Evolutionary conservation across 257 asterid species (phyloP).

Genomic region (Datura wrightii): DNA sequence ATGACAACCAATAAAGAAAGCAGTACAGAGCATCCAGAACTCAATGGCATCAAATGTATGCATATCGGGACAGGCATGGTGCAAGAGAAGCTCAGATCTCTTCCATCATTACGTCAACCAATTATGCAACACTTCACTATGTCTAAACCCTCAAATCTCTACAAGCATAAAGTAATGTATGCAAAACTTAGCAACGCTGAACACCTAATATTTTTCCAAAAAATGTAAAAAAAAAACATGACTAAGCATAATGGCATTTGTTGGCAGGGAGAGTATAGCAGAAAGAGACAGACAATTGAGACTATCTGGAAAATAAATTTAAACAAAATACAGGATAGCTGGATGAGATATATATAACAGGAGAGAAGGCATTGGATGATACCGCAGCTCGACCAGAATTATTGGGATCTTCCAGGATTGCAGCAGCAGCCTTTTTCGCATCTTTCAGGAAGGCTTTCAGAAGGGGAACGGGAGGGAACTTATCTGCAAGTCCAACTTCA

Average conservation of each 20-base stretch:
- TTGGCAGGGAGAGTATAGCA: neutral
- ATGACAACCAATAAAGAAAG: too few species aligned
- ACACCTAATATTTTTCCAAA: neutral
- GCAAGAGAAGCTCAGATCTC: neutral
- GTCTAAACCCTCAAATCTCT: neutral
- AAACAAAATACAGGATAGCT: neutral
- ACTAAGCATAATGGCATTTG: neutral
- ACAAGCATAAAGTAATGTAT: neutral
- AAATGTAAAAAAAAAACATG: neutral
- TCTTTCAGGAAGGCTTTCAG: constrained; percentile 92
- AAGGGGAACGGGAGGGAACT: constrained; percentile 94
- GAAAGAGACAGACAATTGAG: neutral
- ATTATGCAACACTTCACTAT: neutral
- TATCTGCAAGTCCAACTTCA: constrained; percentile 86
- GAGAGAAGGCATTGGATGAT: constrained; percentile 35
- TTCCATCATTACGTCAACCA: neutral
- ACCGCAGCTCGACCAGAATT: constrained; percentile 95
- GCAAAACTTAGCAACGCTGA: neutral
- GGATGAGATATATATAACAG: neutral
- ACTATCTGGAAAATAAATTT: neutral
- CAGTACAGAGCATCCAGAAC: neutral
- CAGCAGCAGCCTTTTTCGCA: constrained; percentile 79
- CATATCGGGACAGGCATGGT: neutral
- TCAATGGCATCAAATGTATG: neutral
- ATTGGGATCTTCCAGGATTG: constrained; percentile 81